Percentiles rank a stretch among this genome's conserved stretches.
Evolutionary conservation across 116 monocot species (phyloP).

Genomic region (Dioscorea cayenensis): DNA sequence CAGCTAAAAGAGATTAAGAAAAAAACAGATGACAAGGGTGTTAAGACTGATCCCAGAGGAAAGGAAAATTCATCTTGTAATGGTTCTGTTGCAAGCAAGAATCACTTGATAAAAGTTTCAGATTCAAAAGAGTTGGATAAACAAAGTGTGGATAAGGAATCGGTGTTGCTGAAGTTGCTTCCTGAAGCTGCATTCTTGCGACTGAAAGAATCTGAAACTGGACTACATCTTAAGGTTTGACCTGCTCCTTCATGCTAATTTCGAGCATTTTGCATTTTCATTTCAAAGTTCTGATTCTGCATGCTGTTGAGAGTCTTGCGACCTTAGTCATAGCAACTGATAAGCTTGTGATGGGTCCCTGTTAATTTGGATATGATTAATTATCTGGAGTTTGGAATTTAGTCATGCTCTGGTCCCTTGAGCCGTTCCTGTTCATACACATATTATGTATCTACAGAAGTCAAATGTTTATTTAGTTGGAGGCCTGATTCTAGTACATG

Average conservation of each 20-base stretch:
- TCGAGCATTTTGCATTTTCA: neutral
- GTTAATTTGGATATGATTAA: too few relatives aligned
- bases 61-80: constrained; percentile 26
- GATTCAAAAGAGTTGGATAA: constrained; percentile 18
- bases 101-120: constrained; percentile 4
- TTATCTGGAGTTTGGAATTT: too few relatives aligned
- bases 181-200: constrained; percentile 66
- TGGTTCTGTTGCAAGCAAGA: constrained; percentile 13
- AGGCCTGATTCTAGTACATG: too few relatives aligned
- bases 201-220: constrained; percentile 77
- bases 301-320: too few relatives aligned
- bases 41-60: constrained; percentile 14
- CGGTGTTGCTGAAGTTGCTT: constrained; percentile 45
- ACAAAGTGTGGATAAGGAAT: constrained; percentile 36
- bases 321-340: too few relatives aligned
- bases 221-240: constrained; percentile 85
- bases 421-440: too few relatives aligned
- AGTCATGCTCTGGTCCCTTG: too few relatives aligned
- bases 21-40: constrained; percentile 52
- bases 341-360: too few relatives aligned
- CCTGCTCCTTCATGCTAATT: constrained; percentile 2
- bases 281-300: too few relatives aligned
- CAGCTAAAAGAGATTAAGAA: constrained; percentile 87
- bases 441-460: too few relatives aligned
- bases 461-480: too few relatives aligned